Evolutionary conservation across 2,329 filamentous ascomycete genomes (phyloP).

Genomic region (Sporothrix dimorphospora): DNA sequence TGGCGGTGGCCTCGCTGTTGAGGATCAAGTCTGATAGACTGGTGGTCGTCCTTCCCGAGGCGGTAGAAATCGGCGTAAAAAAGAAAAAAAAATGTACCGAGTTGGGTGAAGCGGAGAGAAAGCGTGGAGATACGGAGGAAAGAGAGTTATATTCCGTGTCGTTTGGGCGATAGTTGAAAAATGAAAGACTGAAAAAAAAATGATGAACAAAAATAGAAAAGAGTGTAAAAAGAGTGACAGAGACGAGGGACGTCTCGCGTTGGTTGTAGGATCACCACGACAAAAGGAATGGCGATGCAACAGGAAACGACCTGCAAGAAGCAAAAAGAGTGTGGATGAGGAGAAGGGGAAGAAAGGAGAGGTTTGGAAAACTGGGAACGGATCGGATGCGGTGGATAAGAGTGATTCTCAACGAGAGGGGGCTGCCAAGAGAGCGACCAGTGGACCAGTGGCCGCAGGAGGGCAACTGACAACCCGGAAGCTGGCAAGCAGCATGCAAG

Average conservation of each 20-base stretch:
- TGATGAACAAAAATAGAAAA: neutral
- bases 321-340: conserved; percentile 21
- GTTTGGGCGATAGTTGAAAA: neutral
- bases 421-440: conserved; percentile 2
- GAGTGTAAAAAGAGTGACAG: conserved; percentile 15
- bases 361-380: conserved; percentile 13
- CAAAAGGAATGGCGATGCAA: conserved; percentile 23
- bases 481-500: neutral
- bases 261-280: conserved; percentile 11
- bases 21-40: neutral
- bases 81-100: conserved; percentile 11
- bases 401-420: conserved; percentile 3
- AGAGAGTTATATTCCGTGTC: conserved; percentile 1
- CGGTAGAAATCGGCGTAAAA: neutral
- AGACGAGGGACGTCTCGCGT: conserved; percentile 33
- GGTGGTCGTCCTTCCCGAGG: neutral
- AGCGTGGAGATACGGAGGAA: neutral
- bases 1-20: conserved; percentile 14
- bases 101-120: conserved; percentile 1
- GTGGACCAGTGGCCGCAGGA: neutral
- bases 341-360: conserved; percentile 16
- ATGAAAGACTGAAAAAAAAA: neutral
- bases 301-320: conserved; percentile 25
- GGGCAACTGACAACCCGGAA: conserved; percentile 2
- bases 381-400: conserved; percentile 13